Conservation (phyloP, 371 early-diverging fungal species). For the Mucor saturninus region DNA sequence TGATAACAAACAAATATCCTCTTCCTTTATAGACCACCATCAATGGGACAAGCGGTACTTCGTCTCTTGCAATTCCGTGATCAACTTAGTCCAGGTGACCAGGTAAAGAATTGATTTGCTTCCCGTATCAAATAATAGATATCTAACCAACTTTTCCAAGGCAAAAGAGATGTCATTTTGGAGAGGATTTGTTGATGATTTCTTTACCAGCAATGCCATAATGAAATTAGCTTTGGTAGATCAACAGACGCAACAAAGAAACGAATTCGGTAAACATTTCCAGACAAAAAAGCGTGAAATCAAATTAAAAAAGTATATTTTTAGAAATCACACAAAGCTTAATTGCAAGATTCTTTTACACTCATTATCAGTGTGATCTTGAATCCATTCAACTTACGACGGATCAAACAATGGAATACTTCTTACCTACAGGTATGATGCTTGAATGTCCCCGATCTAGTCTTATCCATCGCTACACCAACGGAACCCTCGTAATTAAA, state of each 20-base stretch:
- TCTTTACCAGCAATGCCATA: neutral
- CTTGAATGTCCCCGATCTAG: constrained; percentile 5
- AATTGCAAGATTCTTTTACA: constrained; percentile 5
- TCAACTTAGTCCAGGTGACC: constrained; percentile 6
- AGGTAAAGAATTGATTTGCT: neutral
- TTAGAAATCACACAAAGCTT: constrained; percentile 4
- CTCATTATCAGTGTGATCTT: constrained; percentile 1
- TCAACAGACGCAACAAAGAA: neutral
- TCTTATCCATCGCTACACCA: neutral
- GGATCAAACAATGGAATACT: constrained; percentile 8
- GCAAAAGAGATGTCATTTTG: neutral
- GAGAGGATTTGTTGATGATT: constrained; percentile 1
- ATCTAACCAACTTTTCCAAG: neutral
- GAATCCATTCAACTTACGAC: constrained; percentile 3
- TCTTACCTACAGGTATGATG: constrained; percentile 6
- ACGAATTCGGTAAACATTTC: neutral
- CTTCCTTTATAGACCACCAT: neutral
- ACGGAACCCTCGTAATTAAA: neutral
- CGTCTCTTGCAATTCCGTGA: constrained; percentile 5
- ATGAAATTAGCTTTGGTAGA: neutral
- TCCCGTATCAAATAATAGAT: no score
- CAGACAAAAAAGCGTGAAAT: no score
- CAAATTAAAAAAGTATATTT: neutral
- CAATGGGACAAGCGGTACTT: constrained; percentile 6
- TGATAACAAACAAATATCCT: no score